phyloP scores from a whole-genome alignment of 1,284 basidiomycete species.

The Apiotrichum gracile region DNA sequence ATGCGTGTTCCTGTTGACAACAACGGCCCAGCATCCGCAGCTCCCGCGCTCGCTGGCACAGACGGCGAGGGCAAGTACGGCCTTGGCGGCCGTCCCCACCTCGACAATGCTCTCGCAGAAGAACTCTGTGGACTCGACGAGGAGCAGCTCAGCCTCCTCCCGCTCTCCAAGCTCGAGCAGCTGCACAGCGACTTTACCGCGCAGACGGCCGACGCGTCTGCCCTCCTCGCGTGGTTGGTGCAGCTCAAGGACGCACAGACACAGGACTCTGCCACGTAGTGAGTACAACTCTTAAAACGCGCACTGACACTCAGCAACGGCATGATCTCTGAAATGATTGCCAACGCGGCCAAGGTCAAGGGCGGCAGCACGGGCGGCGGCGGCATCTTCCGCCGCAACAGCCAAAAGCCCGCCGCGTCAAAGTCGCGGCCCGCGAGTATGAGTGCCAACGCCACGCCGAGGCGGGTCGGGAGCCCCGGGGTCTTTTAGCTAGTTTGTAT shows the following conservation, averaged over 20 bases:
- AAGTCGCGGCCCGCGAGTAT: constrained; percentile 9
- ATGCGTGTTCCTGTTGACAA: too few species aligned
- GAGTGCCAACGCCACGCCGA: constrained; percentile 12
- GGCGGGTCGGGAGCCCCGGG: constrained; percentile 4
- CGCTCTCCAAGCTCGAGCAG: constrained; percentile 60
- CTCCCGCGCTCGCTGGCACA: constrained; percentile 53
- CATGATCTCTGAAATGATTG: constrained; percentile 47
- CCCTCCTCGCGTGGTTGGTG: constrained; percentile 68
- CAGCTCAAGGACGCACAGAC: constrained; percentile 76
- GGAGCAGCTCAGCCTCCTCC: constrained; percentile 62
- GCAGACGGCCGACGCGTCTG: constrained; percentile 66
- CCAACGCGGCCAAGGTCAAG: constrained; percentile 45
- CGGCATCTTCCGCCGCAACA: constrained; percentile 36
- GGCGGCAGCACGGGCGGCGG: constrained; percentile 20
- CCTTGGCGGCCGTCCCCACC: constrained; percentile 62
- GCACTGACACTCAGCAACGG: constrained; percentile 40
- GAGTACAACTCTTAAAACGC: constrained; percentile 5
- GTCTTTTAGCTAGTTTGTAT: constrained; percentile 3
- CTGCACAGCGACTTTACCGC: constrained; percentile 60
- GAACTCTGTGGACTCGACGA: constrained; percentile 61
- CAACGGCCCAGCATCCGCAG: constrained; percentile 49
- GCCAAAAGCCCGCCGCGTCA: neutral
- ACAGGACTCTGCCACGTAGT: constrained; percentile 57
- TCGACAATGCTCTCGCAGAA: constrained; percentile 61
- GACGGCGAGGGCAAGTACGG: constrained; percentile 53